Base-by-base conservation (phyloP, 495 filamentous ascomycete species). In the Lasiosphaeria miniovina region DNA sequence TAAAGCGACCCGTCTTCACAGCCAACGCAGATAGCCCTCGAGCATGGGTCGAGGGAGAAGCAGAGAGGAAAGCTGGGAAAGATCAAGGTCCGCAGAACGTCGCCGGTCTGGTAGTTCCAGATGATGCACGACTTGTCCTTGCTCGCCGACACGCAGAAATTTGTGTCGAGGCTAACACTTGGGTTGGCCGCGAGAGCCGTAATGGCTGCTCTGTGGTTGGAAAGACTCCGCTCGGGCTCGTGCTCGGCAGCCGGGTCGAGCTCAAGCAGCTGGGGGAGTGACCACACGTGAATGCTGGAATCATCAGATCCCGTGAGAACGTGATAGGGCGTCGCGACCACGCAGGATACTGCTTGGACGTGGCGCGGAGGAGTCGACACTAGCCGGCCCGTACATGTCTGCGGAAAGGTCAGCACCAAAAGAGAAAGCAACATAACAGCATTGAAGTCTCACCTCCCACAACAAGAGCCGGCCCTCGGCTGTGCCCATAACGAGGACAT, bases 251-350 rank as follows among this genome's bases (percentile, higher is more conserved):
- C 70, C 6, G 76, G 58, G 78, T 84, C 62, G 66, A 85, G 65
- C 75, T 86, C 68, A 7, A 97, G 78, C 8, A 98, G 80, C 38
- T 80, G 76, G 2, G 86, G 77, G 17, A 97, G 66, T 6, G 90
- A 91, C 94, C 94, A 98, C 55, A 96, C 85, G 71, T 95, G 88
- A 53, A 96, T 81, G 65, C 88, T 91, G 12, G 93, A 90, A 70
- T 98, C 94, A 60, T 87, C 78, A 8, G 93, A 96, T 43, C 90
- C 94, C 3, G 92, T 93, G 32, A 96, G 80, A 53, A 97, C 77
- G 71, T 94, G 89, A 63, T 86, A 89, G 49, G 85, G 86, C 49
- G 84, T 88, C 40, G 86, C 83, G 24, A 85, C 87, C 34, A 96
- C 80, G 63, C 84, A 84, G 14, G 90, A 91, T 8, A 96, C 86